These are phyloP conservation scores for Asterophora parasitica DNA, from an alignment of 768 basidiomycete genomes.

Conservation along the genomic window DNA sequence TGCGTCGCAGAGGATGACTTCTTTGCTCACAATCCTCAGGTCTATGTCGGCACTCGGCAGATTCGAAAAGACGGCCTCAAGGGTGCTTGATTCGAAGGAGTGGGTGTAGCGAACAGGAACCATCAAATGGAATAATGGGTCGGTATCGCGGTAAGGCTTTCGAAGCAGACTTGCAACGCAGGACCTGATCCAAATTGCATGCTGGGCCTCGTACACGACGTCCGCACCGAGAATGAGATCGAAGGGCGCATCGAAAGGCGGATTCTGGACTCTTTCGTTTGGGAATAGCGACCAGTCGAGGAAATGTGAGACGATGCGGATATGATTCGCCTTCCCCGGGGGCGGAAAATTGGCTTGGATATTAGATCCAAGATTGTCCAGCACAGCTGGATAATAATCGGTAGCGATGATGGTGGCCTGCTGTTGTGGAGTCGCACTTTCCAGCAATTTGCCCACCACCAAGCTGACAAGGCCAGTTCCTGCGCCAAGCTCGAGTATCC, in stretches of 20 bases:
- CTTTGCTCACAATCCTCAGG: conserved; percentile 50
- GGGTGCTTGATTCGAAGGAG: conserved; percentile 47
- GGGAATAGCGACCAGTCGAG: conserved; percentile 62
- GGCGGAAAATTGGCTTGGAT: conserved; percentile 48
- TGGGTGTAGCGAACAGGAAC: conserved; percentile 73
- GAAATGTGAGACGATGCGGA: conserved; percentile 20
- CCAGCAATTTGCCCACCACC: conserved; percentile 42
- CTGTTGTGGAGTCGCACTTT: conserved; percentile 9
- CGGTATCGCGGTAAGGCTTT: conserved; percentile 17
- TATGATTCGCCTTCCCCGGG: neutral
- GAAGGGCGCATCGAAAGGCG: conserved; percentile 41
- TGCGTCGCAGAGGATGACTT: conserved; percentile 52
- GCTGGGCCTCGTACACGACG: conserved; percentile 70
- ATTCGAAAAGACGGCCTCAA: conserved; percentile 51
- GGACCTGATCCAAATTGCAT: conserved; percentile 64
- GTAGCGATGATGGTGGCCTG: conserved; percentile 50
- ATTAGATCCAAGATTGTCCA: conserved; percentile 65
- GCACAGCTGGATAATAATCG: conserved; percentile 72
- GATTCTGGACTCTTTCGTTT: neutral
- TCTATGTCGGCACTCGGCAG: conserved; percentile 9
- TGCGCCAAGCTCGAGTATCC: conserved; percentile 76
- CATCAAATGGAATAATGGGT: conserved; percentile 60
- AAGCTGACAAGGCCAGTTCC: conserved; percentile 83
- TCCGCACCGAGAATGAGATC: conserved; percentile 80
- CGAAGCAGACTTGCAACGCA: conserved; percentile 52